Base-by-base conservation (phyloP, 2,329 filamentous ascomycete species). In the Calonectria pteridis region DNA sequence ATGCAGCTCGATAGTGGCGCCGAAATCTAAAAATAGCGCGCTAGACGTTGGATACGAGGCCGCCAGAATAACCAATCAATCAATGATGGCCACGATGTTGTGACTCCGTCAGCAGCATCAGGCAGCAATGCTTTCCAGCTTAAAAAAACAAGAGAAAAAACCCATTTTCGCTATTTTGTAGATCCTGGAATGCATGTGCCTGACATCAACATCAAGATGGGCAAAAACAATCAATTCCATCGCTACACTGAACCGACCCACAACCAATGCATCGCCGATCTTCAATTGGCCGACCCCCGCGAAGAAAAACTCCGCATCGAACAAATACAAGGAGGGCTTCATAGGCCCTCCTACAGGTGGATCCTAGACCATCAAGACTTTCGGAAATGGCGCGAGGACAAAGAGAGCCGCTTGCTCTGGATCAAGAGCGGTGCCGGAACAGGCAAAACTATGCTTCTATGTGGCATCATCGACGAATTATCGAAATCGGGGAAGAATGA, bases 381-480 rank as follows among this genome's bases (percentile, higher is more conserved):
- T 26, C 35, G 20, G 23, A 28, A 43, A 40, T 67, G 64, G 64
- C 64, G 23, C 20, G 23, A 53, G 18, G 49, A 55, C 31, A 4
- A 37, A 26, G 14, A 40, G 7, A 43, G 29, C 63, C 43, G 63
- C 20, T 53, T 53, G 49, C 64, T 67, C 49, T 50, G 64, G 23
- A 35, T 62, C 33, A 62, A 62, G 16, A 35, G 55, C n/a, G 55
- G 40, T 62, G 55, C 55, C 7, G 55, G 55, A 23, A 43, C 23
- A 26, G 64, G 64, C 4, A 67, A 67, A 43, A 67, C 50, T 18
- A 67, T 67, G 64, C 64, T 55, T 20, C n/a, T 67, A 1, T 55
- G 49, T 20, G 49, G 33, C 26, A 67, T 67, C 33, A 67, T 67
- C 50, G 33, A 67, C 20, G 49, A 67, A 23, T 11, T 67, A 20